Base-by-base conservation (phyloP, 2,329 filamentous ascomycete genomes). In the Cercospora berteroae region DNA sequence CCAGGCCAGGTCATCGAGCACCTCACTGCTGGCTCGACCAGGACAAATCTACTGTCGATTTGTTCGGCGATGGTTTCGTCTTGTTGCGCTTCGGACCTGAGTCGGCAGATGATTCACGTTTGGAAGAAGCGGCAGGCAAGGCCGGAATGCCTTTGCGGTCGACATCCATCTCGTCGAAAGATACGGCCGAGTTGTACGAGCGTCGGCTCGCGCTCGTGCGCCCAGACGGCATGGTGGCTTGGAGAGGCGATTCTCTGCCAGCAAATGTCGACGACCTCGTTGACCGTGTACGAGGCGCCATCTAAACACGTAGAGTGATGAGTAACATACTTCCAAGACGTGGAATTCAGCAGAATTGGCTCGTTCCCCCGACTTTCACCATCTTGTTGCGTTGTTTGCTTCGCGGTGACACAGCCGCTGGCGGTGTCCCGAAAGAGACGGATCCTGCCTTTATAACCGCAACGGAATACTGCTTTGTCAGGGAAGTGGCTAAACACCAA, bases 191-290 rank as follows among this genome's bases (percentile, higher is more conserved):
- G 20, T 23, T 62, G 18, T 66, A 60, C n/a, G 64, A 61, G 27
- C 57, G 42, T 27, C 25, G 42, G 13, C 31, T 66, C n/a, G 44
- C 61, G 9, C 64, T 66, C 4, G 64, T 66, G 18, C 58, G 64
- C 18, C 63, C 56, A 10, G 56, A 65, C 20, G 56, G 27, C 23
- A 60, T 33, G 31, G 63, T 65, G 12, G 63, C 63, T n/a, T 65
- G 56, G 63, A 60, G 63, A 50, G 36, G 55, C 18, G 56, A 60
- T 36, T 42, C 8, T n/a, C 13, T 62, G 42, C 42, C 60, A 5
- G 7, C 4, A 9, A 36, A 64, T 29, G 23, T 59, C 12, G 18
- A 29, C 18, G 27, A 42, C 7, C 27, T 64, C 27, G 12, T 64
- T 27, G 50, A 64, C 18, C 42, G 25, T 10, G 61, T 57, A 6